Evolutionary conservation across 2,329 filamentous ascomycete genomes (phyloP), one percentile per base, ranked within the genome.

Genomic region (Fusarium penzigii): DNA sequence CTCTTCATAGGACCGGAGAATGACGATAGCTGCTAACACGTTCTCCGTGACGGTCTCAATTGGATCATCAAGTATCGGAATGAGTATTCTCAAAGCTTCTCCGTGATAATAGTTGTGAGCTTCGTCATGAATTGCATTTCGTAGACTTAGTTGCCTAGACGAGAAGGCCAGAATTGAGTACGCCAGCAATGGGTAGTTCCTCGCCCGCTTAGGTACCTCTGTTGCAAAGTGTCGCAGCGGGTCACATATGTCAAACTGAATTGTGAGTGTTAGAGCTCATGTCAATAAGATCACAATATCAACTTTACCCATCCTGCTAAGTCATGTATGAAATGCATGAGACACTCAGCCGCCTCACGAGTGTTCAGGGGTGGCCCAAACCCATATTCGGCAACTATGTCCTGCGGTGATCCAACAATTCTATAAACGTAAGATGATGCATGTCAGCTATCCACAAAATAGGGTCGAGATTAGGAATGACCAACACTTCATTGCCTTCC

Each of bases 181-280:
- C 3, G 63, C 63, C 16, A 79, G 58, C 16, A 75, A 68, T 1
- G 73, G 70, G 39, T 71, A 75, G 25, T 66, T 58, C 3, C 69
- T 68, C 7, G 74, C 74, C 46, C 73, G 61, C 36, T 71, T 68
- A 3, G 75, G 75, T 2, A 77, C 72, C 17, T 73, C 69, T 13
- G 67, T 67, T 3, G 66, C 68, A 54, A 77, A 77, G 58, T 75
- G 71, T 6, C 68, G 66, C 29, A 70, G 65, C 11, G 66, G 67
- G 40, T 77, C 75, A 52, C 73, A 76, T 4, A 73, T 62, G 52
- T 77, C 74, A 52, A 76, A 72, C 71, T 72, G 59, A 52, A 7
- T 25, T 7, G 4, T 25, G 7, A 25, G 20, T 25, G 20, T 25
- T 25, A 25, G 20, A 25, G 4, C 20, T 25, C 20, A 25, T 25